These are phyloP conservation scores for Hysterangium stoloniferum DNA, from an alignment of 768 basidiomycete species.

Conservation along the genomic window DNA sequence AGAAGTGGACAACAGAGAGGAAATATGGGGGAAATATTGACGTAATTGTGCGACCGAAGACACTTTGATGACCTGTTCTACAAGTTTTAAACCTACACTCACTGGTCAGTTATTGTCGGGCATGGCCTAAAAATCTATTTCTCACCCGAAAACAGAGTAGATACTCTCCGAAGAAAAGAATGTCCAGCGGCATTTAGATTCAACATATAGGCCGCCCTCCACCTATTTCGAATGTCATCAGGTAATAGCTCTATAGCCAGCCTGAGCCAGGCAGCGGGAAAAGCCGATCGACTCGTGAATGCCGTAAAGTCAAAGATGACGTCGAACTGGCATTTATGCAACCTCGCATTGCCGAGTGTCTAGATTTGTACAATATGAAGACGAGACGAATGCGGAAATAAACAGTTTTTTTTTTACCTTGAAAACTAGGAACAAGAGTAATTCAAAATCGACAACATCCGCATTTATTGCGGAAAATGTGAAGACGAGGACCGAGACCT, in stretches of 20 bases:
- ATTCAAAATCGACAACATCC: conserved; percentile 70
- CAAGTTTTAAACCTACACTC: conserved; percentile 41
- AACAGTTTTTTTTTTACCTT: conserved; percentile 44
- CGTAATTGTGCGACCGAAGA: conserved; percentile 56
- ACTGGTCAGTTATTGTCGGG: no score
- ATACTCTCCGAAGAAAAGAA: conserved; percentile 66
- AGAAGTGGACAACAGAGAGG: background rate
- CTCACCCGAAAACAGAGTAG: conserved; percentile 55
- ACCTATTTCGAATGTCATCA: conserved; percentile 53
- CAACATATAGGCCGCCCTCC: conserved; percentile 54
- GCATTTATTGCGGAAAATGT: conserved; percentile 65
- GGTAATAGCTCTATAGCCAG: conserved; percentile 74
- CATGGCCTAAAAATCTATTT: background rate
- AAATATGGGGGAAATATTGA: conserved; percentile 34
- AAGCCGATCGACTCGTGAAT: conserved; percentile 65
- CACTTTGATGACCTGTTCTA: conserved; percentile 47
- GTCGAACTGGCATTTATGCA: conserved; percentile 50
- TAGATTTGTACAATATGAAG: background rate
- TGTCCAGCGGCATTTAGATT: conserved; percentile 67
- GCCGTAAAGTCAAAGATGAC: conserved; percentile 77
- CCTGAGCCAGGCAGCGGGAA: conserved; percentile 77
- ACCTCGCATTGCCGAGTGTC: conserved; percentile 26
- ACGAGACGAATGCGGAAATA: background rate
- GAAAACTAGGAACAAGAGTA: conserved; percentile 71
- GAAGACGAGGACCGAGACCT: conserved; percentile 40